A percentile compares a stretch with the other conserved stretches of the same genome.
Evolutionary conservation across 1,284 basidiomycete species (phyloP).

Genomic region (Naganishia sp.): DNA sequence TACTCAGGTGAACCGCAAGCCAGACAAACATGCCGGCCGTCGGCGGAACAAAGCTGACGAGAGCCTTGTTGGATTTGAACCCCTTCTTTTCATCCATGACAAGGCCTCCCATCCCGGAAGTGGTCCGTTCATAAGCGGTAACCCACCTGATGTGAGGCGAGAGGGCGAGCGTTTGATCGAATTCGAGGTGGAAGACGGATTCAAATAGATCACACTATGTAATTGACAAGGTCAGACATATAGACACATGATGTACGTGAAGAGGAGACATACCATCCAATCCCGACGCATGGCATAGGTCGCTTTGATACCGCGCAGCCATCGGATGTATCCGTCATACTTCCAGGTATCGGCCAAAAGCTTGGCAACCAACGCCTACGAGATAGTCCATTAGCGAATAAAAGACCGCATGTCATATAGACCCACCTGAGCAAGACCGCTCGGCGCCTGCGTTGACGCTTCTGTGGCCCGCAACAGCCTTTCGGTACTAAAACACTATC

Average conservation of each 20-base stretch:
- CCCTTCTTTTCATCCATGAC: slow-evolving; percentile 57
- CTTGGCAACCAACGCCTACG: slow-evolving; percentile 61
- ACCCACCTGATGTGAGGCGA: slow-evolving; percentile 38
- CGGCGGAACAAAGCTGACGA: slow-evolving; percentile 72
- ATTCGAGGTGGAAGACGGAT: slow-evolving; percentile 51
- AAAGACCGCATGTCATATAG: not conserved
- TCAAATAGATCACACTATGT: slow-evolving; percentile 48
- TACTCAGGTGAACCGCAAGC: slow-evolving; percentile 66
- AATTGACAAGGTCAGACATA: not conserved
- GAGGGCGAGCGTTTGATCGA: slow-evolving; percentile 37
- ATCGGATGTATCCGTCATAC: slow-evolving; percentile 69
- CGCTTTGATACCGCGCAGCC: slow-evolving; percentile 64
- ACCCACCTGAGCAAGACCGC: slow-evolving; percentile 64
- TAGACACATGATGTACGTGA: not conserved
- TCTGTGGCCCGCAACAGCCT: slow-evolving; percentile 73
- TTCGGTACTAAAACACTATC: slow-evolving; percentile 58
- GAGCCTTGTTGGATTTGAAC: slow-evolving; percentile 43
- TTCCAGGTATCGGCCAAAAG: slow-evolving; percentile 67
- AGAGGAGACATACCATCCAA: slow-evolving; percentile 41
- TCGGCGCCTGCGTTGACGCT: slow-evolving; percentile 69
- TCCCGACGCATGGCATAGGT: slow-evolving; percentile 52
- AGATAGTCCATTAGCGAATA: slow-evolving; percentile 5
- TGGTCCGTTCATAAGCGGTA: slow-evolving; percentile 37
- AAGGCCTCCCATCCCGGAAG: slow-evolving; percentile 23
- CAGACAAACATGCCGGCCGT: slow-evolving; percentile 58